phyloP scores from a whole-genome alignment of 2,329 filamentous ascomycete species.

The Teratosphaeria zuluensis region DNA sequence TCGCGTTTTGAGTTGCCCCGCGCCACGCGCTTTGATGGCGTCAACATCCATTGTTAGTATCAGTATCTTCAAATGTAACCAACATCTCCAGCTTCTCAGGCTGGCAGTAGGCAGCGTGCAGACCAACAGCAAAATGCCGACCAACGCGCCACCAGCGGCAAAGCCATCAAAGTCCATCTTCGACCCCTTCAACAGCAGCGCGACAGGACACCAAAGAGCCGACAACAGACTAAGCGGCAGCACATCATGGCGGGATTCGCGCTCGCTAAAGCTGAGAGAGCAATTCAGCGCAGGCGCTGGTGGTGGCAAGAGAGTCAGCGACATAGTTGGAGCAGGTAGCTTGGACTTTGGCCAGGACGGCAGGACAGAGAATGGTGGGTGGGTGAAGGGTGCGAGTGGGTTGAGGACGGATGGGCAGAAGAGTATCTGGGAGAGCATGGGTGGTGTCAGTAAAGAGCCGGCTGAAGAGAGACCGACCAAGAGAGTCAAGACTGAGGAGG shows the following conservation, averaged over 20 bases:
- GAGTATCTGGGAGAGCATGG: constrained; percentile 27
- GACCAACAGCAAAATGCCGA: neutral
- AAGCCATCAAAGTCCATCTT: constrained; percentile 20
- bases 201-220: constrained; percentile 71
- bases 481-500: constrained; percentile 10
- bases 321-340: constrained; percentile 57
- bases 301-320: constrained; percentile 50
- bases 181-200: constrained; percentile 72
- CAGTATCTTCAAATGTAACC: neutral
- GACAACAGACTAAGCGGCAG: constrained; percentile 55
- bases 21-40: neutral
- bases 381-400: constrained; percentile 37
- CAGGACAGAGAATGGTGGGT: constrained; percentile 44
- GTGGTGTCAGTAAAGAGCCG: constrained; percentile 12
- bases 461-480: constrained; percentile 10
- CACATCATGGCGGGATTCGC: constrained; percentile 62
- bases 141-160: constrained; percentile 10
- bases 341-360: constrained; percentile 44
- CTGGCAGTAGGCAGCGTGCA: neutral
- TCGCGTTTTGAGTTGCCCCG: neutral
- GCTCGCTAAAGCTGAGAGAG: constrained; percentile 56
- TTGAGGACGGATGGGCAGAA: constrained; percentile 40
- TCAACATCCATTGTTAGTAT: neutral
- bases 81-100: neutral
- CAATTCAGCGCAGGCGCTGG: constrained; percentile 55